Conservation (phyloP, 148 eudicot species). For the Euryodendron excelsum region DNA sequence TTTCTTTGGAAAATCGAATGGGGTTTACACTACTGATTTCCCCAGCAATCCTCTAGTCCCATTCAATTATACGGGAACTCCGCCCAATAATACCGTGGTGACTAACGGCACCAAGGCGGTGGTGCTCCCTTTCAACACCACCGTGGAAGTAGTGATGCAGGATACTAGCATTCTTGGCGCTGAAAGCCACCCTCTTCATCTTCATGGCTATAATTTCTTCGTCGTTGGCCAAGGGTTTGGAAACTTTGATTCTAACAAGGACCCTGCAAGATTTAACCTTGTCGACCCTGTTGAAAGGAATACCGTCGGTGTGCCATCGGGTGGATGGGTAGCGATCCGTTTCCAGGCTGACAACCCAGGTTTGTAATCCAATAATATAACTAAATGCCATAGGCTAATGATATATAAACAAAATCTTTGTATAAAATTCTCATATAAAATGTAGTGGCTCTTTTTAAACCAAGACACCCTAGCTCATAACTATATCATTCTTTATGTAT, state of each 20-base stretch:
- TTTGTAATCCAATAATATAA: not conserved
- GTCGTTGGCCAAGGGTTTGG: slow-evolving; percentile 74
- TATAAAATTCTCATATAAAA: too few relatives aligned
- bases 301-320: slow-evolving; percentile 61
- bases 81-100: slow-evolving; percentile 52
- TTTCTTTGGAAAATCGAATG: slow-evolving; percentile 31
- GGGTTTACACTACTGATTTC: slow-evolving; percentile 43
- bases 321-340: slow-evolving; percentile 72
- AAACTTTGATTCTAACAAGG: slow-evolving; percentile 52
- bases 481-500: too few relatives aligned
- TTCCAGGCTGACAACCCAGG: slow-evolving; percentile 72
- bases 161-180: slow-evolving; percentile 62
- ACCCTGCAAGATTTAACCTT: slow-evolving; percentile 51
- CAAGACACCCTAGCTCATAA: too few relatives aligned
- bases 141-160: slow-evolving; percentile 63
- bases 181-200: slow-evolving; percentile 77
- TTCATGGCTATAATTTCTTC: slow-evolving; percentile 61
- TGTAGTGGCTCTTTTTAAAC: too few relatives aligned
- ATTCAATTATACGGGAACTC: slow-evolving; percentile 63
- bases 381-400: not conserved
- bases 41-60: slow-evolving; percentile 37
- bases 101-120: slow-evolving; percentile 46
- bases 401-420: too few relatives aligned
- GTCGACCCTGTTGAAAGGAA: slow-evolving; percentile 69
- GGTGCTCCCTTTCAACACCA: slow-evolving; percentile 57